A percentile compares a stretch with the other conserved stretches of the same genome.
Conservation (phyloP, 192 early-diverging fungal genomes). For the Backusella luteola region DNA sequence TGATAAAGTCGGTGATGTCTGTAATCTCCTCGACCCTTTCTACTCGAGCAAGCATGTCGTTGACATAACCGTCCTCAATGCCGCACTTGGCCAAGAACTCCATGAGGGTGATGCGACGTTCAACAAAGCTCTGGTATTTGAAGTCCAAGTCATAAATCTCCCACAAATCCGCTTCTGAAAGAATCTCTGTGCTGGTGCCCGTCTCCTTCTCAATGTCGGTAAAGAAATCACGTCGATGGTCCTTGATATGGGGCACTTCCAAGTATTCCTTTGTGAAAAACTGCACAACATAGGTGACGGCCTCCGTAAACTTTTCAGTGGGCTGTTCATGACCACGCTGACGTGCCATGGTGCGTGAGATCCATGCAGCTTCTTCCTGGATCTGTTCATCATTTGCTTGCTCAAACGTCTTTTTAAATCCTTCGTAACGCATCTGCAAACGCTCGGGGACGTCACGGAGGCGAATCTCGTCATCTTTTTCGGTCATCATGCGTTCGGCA, state of each 20-base stretch:
- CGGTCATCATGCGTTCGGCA: constrained; percentile 86
- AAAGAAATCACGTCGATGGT: constrained; percentile 86
- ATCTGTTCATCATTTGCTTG: constrained; percentile 58
- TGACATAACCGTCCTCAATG: constrained; percentile 48
- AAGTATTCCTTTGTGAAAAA: constrained; percentile 74
- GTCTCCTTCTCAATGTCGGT: constrained; percentile 42
- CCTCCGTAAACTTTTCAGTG: constrained; percentile 21
- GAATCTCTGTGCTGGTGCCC: constrained; percentile 48
- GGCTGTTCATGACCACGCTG: constrained; percentile 16
- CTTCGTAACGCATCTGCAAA: constrained; percentile 71
- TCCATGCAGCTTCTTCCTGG: constrained; percentile 65
- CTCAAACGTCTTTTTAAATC: constrained; percentile 32
- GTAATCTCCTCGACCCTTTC: constrained; percentile 60
- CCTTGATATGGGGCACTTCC: constrained; percentile 91
- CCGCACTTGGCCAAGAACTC: constrained; percentile 49
- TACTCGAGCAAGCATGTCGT: constrained; percentile 48
- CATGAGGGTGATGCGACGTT: constrained; percentile 53
- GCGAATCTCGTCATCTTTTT: constrained; percentile 87
- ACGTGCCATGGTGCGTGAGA: constrained; percentile 30
- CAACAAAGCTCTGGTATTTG: constrained; percentile 70
- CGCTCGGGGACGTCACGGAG: constrained; percentile 89
- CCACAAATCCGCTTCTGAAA: constrained; percentile 80
- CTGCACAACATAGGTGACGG: constrained; percentile 53
- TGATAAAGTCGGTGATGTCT: constrained; percentile 65
- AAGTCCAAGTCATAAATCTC: constrained; percentile 82